Conservation (phyloP, 495 filamentous ascomycete genomes). For the Aspergillus heteromorphus region DNA sequence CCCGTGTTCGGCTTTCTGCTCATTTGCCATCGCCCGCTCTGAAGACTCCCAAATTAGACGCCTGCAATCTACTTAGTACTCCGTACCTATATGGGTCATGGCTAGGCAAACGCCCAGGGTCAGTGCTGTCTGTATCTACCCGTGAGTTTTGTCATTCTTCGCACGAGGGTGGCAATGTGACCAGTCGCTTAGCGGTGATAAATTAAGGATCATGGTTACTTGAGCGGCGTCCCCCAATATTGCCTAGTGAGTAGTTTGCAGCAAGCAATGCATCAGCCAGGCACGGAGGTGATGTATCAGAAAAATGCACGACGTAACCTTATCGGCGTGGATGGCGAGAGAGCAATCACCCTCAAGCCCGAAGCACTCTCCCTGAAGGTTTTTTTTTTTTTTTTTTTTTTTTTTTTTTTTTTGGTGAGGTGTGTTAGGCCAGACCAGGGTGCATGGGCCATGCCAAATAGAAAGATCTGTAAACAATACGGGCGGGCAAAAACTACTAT, state of each 20-base stretch:
- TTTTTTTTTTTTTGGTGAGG: background rate
- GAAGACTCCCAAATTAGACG: conserved; percentile 1
- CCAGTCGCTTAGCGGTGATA: conserved; percentile 1
- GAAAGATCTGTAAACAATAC: too few species aligned
- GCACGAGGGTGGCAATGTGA: conserved; percentile 13
- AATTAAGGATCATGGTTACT: background rate
- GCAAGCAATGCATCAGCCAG: conserved; percentile 9
- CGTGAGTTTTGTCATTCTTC: conserved; percentile 7
- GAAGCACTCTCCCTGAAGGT: too few species aligned
- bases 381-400: background rate
- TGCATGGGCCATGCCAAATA: too few species aligned
- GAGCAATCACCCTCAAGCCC: background rate
- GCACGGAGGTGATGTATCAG: conserved; percentile 8
- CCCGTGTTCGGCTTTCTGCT: background rate
- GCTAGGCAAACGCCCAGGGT: background rate
- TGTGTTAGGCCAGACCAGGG: background rate
- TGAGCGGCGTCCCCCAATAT: background rate
- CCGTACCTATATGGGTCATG: background rate
- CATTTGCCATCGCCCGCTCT: background rate
- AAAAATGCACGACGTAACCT: conserved; percentile 5
- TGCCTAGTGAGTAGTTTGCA: conserved; percentile 3
- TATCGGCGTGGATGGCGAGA: background rate
- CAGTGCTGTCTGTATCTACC: background rate
- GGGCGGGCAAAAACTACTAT: conserved; percentile 5
- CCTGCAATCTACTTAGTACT: background rate